phyloP scores from a whole-genome alignment of 257 asterid species.

The Penstemon eatonii region DNA sequence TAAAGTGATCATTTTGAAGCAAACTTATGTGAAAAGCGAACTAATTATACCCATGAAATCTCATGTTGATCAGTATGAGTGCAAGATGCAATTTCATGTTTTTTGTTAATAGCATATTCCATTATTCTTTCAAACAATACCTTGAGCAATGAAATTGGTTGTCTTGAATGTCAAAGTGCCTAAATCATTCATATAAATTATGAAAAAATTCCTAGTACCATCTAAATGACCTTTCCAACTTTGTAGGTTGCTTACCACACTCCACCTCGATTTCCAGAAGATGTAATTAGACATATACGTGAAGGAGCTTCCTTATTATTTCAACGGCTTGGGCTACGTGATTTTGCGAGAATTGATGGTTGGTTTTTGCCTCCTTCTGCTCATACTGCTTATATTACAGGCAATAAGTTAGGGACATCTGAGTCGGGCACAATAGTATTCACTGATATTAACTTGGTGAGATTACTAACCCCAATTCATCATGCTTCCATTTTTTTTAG shows the following conservation, averaged over 20 bases:
- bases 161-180: not conserved
- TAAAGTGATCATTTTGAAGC: not conserved
- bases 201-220: too few relatives aligned
- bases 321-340: constrained; percentile 73
- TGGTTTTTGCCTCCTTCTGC: constrained; percentile 75
- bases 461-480: constrained; percentile 29
- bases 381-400: constrained; percentile 47
- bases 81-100: not conserved
- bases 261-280: constrained; percentile 85
- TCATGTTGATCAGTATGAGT: not conserved
- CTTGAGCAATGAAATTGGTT: not conserved
- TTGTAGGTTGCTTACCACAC: constrained; percentile 82
- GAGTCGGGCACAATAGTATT: constrained; percentile 66
- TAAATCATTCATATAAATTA: not conserved
- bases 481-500: constrained; percentile 14
- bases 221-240: constrained; percentile 17
- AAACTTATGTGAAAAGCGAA: too few relatives aligned
- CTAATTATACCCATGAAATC: too few relatives aligned
- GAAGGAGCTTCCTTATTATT: constrained; percentile 82
- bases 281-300: constrained; percentile 58
- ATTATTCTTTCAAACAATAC: constrained; percentile 1
- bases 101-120: not conserved
- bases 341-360: constrained; percentile 94
- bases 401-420: constrained; percentile 62
- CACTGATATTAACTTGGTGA: constrained; percentile 87